Conservation (phyloP, 208 protist genomes). For the Trypanosoma vivax region DNA sequence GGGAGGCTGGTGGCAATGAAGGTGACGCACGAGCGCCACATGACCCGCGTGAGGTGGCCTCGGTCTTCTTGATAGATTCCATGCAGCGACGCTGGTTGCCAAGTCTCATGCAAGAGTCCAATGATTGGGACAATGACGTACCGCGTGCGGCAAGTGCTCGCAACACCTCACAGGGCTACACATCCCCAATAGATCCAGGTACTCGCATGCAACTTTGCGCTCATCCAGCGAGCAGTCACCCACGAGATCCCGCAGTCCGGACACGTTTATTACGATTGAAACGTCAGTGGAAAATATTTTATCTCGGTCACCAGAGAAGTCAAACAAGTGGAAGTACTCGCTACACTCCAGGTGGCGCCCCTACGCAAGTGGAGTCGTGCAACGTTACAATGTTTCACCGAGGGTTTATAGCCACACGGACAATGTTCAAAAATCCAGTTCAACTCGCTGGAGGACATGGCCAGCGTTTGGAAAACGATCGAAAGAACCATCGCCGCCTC, state of each 20-base stretch:
- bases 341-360: slow-evolving; percentile 6
- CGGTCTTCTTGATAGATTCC: not conserved
- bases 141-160: not conserved
- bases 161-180: not conserved
- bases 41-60: not conserved
- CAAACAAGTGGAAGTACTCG: not conserved
- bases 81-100: slow-evolving; percentile 5
- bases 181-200: too few relatives aligned
- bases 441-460: slow-evolving; percentile 2
- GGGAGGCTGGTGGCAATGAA: too few relatives aligned
- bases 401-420: not conserved
- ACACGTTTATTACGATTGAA: too few relatives aligned
- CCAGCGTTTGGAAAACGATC: not conserved
- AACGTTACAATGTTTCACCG: slow-evolving; percentile 8
- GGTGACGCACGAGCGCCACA: too few relatives aligned
- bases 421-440: not conserved
- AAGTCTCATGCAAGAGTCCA: not conserved
- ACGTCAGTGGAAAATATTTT: too few relatives aligned
- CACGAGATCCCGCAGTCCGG: too few relatives aligned
- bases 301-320: not conserved
- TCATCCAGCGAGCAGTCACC: too few relatives aligned
- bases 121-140: not conserved
- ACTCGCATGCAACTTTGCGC: too few relatives aligned
- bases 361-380: slow-evolving; percentile 9
- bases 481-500: not conserved